These are phyloP conservation scores for Verticillium zaregamsianum DNA, from an alignment of 2,329 filamentous ascomycete species.

Conservation along the genomic window DNA sequence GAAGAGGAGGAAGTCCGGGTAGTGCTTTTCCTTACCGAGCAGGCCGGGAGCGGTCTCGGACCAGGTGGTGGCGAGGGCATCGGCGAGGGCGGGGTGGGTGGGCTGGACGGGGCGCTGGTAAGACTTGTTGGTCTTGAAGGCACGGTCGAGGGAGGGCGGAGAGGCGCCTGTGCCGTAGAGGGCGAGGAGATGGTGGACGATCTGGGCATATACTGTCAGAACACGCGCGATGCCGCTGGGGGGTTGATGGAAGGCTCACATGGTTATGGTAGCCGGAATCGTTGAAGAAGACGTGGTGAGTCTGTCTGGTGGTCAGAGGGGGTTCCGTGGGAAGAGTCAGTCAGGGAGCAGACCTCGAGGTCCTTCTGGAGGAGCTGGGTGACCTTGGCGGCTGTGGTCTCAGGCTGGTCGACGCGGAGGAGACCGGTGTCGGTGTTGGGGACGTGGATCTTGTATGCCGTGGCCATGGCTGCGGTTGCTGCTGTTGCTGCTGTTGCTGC, in stretches of 20 bases:
- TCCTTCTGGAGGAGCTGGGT: constrained; percentile 73
- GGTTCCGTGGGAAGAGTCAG: background rate
- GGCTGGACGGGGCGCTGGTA: constrained; percentile 60
- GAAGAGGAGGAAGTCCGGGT: constrained; percentile 71
- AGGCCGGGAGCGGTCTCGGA: constrained; percentile 47
- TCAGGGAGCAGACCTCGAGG: constrained; percentile 45
- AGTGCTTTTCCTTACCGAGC: constrained; percentile 59
- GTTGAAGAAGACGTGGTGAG: constrained; percentile 81
- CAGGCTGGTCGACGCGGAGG: constrained; percentile 40
- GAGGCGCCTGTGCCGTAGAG: constrained; percentile 72
- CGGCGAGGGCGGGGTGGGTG: constrained; percentile 43
- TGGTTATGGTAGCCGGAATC: constrained; percentile 75
- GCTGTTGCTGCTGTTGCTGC: no score
- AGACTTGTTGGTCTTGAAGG: constrained; percentile 58
- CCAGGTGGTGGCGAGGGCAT: constrained; percentile 51
- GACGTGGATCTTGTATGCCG: constrained; percentile 44
- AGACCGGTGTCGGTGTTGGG: constrained; percentile 45
- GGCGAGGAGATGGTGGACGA: constrained; percentile 71
- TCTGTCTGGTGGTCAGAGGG: constrained; percentile 19
- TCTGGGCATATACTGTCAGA: constrained; percentile 24
- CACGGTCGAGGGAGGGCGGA: constrained; percentile 52
- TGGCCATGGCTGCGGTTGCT: constrained; percentile 33
- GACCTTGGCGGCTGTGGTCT: constrained; percentile 57
- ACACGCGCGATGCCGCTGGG: no score
- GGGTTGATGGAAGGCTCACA: constrained; percentile 31